A percentile compares a stretch with the other conserved stretches of the same genome.
These are phyloP conservation scores for Haplographium delicatum DNA, from an alignment of 495 filamentous ascomycete genomes.

Conservation along the genomic window DNA sequence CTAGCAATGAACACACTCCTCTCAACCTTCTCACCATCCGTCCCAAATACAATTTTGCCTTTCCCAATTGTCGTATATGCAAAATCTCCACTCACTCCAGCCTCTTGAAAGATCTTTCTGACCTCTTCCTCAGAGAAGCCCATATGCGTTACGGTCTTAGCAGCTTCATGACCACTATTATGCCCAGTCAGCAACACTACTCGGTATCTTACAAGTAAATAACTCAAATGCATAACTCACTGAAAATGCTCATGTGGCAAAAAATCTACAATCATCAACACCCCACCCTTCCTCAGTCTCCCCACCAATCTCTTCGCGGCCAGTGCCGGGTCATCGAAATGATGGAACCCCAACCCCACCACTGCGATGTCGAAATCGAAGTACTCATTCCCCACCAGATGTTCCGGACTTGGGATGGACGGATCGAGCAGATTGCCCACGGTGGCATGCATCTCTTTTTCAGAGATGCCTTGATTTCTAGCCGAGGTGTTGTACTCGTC, in stretches of 20 bases:
- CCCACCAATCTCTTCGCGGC: constrained; percentile 27
- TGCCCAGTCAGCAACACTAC: background rate
- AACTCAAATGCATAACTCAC: no score
- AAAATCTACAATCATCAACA: constrained; percentile 27
- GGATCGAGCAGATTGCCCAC: constrained; percentile 22
- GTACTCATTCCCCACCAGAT: constrained; percentile 12
- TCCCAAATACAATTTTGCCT: constrained; percentile 22
- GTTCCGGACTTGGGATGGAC: constrained; percentile 1
- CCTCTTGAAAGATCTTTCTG: constrained; percentile 21
- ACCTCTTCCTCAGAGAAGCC: constrained; percentile 22
- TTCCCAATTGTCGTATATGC: constrained; percentile 18
- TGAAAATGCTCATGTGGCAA: constrained; percentile 20
- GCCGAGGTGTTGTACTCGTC: constrained; percentile 21
- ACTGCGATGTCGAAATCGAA: constrained; percentile 26
- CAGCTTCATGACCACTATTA: constrained; percentile 7
- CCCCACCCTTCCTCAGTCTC: constrained; percentile 39
- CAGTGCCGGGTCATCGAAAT: constrained; percentile 22
- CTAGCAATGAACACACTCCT: constrained; percentile 25
- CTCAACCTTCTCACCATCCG: constrained; percentile 5
- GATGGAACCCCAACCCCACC: constrained; percentile 25
- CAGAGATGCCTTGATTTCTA: constrained; percentile 24
- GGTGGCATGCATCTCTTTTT: constrained; percentile 22
- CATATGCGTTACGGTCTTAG: constrained; percentile 21
- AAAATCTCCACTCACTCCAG: constrained; percentile 19
- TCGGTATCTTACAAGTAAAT: no score